phyloP scores from a whole-genome alignment of 495 filamentous ascomycete genomes.

The Hyaloscypha bicolor region DNA sequence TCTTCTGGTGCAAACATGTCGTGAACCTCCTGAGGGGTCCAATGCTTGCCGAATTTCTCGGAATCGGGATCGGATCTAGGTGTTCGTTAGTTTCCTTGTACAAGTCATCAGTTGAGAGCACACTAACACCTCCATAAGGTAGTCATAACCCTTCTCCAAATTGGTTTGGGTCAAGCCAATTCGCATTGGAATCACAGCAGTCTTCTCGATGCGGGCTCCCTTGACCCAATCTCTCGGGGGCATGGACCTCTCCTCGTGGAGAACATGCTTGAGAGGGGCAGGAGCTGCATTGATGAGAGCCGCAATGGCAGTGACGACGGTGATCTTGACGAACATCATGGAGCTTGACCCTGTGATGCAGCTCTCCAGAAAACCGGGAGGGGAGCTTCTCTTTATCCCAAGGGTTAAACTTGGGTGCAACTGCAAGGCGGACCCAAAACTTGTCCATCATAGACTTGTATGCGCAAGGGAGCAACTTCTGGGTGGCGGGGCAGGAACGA shows the following conservation, averaged over 20 bases:
- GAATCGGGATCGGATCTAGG: conserved; percentile 14
- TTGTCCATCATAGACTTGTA: neutral
- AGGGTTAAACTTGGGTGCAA: neutral
- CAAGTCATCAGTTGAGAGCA: neutral
- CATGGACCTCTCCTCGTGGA: conserved; percentile 42
- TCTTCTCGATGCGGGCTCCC: conserved; percentile 28
- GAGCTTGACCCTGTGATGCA: conserved; percentile 1
- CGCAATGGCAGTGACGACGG: conserved; percentile 30
- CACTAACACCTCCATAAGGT: conserved; percentile 53
- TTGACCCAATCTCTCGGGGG: conserved; percentile 33
- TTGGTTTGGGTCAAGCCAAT: conserved; percentile 57
- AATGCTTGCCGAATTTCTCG: conserved; percentile 23
- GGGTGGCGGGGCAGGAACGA: neutral
- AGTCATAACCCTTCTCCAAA: conserved; percentile 50
- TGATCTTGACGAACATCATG: conserved; percentile 23
- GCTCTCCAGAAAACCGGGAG: neutral
- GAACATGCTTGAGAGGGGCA: conserved; percentile 41
- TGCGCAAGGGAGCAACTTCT: neutral
- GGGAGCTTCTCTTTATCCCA: conserved; percentile 6
- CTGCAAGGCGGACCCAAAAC: neutral
- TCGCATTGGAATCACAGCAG: conserved; percentile 46
- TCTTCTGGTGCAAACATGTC: conserved; percentile 18
- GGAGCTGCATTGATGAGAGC: conserved; percentile 38
- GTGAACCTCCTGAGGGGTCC: conserved; percentile 17
- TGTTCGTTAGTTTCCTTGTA: neutral